Conservation (phyloP, 345 rosid species). For the Gynandropsis gynandra region DNA sequence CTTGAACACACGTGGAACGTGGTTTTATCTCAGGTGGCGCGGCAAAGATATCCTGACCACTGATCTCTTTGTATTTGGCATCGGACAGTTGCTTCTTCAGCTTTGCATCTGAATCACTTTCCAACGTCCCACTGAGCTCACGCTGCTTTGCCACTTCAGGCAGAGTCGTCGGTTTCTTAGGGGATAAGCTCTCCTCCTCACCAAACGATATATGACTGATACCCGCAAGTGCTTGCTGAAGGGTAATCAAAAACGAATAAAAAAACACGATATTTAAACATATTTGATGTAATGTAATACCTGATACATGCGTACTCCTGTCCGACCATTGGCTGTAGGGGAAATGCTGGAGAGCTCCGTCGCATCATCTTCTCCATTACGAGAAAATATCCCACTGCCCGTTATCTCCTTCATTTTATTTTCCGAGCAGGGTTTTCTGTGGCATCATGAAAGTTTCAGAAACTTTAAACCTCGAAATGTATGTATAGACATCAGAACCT, state of each 20-base stretch:
- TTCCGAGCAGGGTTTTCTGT: slow-evolving; percentile 91
- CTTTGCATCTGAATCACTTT: slow-evolving; percentile 49
- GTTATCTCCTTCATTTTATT: slow-evolving; percentile 90
- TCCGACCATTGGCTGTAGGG: slow-evolving; percentile 38
- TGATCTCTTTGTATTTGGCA: slow-evolving; percentile 86
- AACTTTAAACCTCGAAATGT: too few relatives aligned
- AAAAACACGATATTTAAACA: slow-evolving; percentile 3
- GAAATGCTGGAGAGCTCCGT: slow-evolving; percentile 44
- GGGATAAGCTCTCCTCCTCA: slow-evolving; percentile 71
- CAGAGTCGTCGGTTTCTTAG: slow-evolving; percentile 58
- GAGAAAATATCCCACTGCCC: slow-evolving; percentile 88
- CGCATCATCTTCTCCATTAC: slow-evolving; percentile 43
- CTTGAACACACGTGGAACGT: slow-evolving; percentile 54
- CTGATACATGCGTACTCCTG: slow-evolving; percentile 86
- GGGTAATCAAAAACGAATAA: background rate
- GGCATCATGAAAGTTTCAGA: slow-evolving; percentile 9
- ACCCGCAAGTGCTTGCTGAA: slow-evolving; percentile 80
- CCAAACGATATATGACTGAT: slow-evolving; percentile 86
- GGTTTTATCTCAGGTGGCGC: slow-evolving; percentile 94
- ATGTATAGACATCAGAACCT: background rate
- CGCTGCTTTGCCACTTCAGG: slow-evolving; percentile 95
- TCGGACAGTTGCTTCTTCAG: slow-evolving; percentile 77
- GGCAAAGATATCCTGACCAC: slow-evolving; percentile 91
- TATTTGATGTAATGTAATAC: slow-evolving; percentile 20
- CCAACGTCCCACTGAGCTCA: slow-evolving; percentile 77